phyloP scores from a whole-genome alignment of 345 rosid genomes.

The Nasturtium officinale region DNA sequence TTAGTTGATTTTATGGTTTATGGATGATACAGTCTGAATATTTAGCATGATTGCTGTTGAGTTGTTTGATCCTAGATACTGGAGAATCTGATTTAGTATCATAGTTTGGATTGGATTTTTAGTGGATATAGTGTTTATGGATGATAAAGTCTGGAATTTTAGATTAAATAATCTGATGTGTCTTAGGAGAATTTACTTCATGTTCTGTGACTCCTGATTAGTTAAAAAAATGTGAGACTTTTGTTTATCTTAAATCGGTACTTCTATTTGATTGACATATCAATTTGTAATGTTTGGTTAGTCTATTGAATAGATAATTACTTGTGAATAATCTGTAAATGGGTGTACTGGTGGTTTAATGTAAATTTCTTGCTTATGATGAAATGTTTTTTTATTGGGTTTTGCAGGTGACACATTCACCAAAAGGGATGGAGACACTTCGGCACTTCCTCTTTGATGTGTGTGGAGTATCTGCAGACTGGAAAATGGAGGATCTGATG shows the following conservation, averaged over 20 bases:
- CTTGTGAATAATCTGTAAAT: neutral
- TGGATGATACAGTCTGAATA: neutral
- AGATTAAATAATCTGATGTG: neutral
- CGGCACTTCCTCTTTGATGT: slow-evolving; percentile 71
- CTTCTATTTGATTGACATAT: neutral
- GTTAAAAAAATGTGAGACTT: neutral
- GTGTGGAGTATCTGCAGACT: slow-evolving; percentile 72
- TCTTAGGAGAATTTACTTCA: neutral
- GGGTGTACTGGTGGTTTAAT: neutral
- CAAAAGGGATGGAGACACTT: slow-evolving; percentile 91
- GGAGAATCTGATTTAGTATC: neutral
- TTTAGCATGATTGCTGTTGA: neutral
- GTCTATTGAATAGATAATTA: neutral
- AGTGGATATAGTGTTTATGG: neutral
- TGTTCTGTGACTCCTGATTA: neutral
- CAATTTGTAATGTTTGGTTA: neutral
- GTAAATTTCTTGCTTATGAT: neutral
- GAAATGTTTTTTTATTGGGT: slow-evolving; percentile 2
- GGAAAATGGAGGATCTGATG: slow-evolving; percentile 91
- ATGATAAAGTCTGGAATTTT: slow-evolving; percentile 8
- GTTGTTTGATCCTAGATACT: neutral
- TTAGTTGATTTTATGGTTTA: neutral
- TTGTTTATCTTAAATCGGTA: neutral
- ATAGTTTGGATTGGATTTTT: neutral
- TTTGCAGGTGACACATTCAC: slow-evolving; percentile 86